A percentile compares a stretch with the other conserved stretches of the same genome.
Evolutionary conservation across 805 yeast species (phyloP).

Genomic region (Schwanniomyces pseudopolymorphus): DNA sequence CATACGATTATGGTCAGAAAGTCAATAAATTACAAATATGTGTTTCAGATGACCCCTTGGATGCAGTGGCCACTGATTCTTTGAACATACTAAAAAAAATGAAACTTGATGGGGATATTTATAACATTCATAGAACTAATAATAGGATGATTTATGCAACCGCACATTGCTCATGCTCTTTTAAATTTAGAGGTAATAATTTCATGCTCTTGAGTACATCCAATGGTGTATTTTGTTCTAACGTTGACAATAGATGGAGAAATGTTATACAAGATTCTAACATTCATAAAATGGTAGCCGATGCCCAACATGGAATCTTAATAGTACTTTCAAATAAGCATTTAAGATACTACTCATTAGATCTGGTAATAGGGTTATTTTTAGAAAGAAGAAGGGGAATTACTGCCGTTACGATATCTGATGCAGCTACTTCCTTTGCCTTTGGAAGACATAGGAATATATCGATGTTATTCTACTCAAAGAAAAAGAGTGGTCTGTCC

Average conservation of each 20-base stretch:
- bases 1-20: slow-evolving; percentile 55
- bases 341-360: slow-evolving; percentile 62
- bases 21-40: slow-evolving; percentile 53
- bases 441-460: slow-evolving; percentile 69
- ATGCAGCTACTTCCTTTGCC: slow-evolving; percentile 55
- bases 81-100: slow-evolving; percentile 14
- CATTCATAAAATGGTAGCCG: slow-evolving; percentile 60
- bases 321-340: slow-evolving; percentile 58
- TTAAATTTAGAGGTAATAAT: slow-evolving; percentile 44
- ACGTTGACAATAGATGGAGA: slow-evolving; percentile 52
- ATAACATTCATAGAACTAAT: slow-evolving; percentile 16
- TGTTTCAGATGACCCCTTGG: slow-evolving; percentile 53
- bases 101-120: slow-evolving; percentile 27
- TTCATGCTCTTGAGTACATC: slow-evolving; percentile 60
- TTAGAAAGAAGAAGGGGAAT: slow-evolving; percentile 38
- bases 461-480: slow-evolving; percentile 56
- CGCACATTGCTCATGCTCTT: slow-evolving; percentile 44
- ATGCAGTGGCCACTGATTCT: slow-evolving; percentile 26
- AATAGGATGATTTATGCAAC: slow-evolving; percentile 31
- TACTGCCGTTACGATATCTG: slow-evolving; percentile 50
- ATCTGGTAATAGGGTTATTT: slow-evolving; percentile 60
- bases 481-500: slow-evolving; percentile 43
- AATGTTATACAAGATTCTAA: slow-evolving; percentile 51
- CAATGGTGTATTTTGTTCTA: slow-evolving; percentile 61
- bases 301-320: slow-evolving; percentile 55